phyloP scores from a whole-genome alignment of 208 protist species.

The Trichomonas tenax region DNA sequence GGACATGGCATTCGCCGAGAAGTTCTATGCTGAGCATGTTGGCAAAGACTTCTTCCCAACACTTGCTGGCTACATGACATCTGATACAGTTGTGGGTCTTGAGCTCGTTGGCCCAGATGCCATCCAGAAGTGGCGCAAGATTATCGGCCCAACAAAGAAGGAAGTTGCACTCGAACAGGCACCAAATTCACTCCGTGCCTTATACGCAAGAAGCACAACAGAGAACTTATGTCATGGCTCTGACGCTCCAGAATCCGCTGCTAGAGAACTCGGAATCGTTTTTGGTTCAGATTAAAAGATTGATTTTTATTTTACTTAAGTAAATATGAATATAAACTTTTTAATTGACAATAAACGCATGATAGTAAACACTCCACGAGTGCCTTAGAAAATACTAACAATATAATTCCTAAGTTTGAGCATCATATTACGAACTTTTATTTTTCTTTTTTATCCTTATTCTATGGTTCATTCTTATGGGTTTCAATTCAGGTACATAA shows the following conservation, averaged over 20 bases:
- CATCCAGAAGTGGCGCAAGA: background rate
- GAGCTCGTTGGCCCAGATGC: background rate
- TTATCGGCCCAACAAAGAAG: constrained; percentile 9
- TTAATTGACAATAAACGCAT: too few species aligned
- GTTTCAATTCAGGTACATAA: too few species aligned
- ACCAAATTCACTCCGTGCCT: constrained; percentile 2
- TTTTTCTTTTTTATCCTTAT: too few species aligned
- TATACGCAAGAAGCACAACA: background rate
- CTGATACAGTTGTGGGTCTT: background rate
- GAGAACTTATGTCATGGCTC: background rate
- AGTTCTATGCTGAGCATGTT: background rate
- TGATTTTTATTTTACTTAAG: background rate
- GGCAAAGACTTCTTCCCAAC: background rate
- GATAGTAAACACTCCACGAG: too few species aligned
- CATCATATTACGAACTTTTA: too few species aligned
- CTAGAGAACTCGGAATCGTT: background rate
- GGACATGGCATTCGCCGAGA: background rate
- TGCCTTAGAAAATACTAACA: too few species aligned
- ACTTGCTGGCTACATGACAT: background rate
- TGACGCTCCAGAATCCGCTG: constrained; percentile 2
- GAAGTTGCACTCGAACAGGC: background rate
- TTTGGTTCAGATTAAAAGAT: background rate
- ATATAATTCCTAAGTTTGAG: too few species aligned
- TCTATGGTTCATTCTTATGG: too few species aligned
- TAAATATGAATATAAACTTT: too few species aligned